Base-by-base conservation (phyloP, 2,329 filamentous ascomycete species). In the Cercospora brassicicola region DNA sequence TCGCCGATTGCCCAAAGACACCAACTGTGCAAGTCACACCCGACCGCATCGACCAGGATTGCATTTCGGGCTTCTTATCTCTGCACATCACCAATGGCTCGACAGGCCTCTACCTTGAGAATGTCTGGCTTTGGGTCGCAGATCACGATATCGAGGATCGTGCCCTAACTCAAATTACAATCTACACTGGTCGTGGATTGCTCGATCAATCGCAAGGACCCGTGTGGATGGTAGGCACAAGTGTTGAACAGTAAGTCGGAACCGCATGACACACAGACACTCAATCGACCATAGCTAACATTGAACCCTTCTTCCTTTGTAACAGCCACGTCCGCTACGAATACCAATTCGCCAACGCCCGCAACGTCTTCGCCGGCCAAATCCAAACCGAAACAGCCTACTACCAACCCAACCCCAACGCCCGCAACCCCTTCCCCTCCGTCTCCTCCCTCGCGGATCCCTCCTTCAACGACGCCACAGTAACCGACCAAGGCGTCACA, bases 141-240 rank as follows among this genome's bases (percentile, higher is more conserved):
- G 94, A 97, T 78, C 94, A 97, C 82, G 92, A 96, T 77, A 89
- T 97, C 28, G 94, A 97, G 78, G 86, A 88, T 20, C 72, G 81
- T 1, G 88, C 89, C 75, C 87, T 91, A 77, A 88, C 80, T 63
- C 91, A 95, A 79, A 90, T 95, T 79, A 90, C 90, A 77, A 88
- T 98, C 77, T 97, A 91, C 88, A 96, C 93, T 79, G 94, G 93
- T 61, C 92, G 94, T 71, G 94, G 94, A 74, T 87, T 97, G 70
- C 85, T 90, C 39, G 88, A 97, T 73, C 92, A 96, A 82, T 91
- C 93, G 78, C 88, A 93, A 15, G 80, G 80, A 4, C 71, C 71
- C 1, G 59, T 81, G 8, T 83, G 81, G 81, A 76, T 83, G 74
- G 93, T 90, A 81, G 93, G 88, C 9, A 96, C 92, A 0, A 81